These are phyloP conservation scores for Phytophthora hybrid DNA, from an alignment of 352 stramenopile genomes.

Conservation along the genomic window DNA sequence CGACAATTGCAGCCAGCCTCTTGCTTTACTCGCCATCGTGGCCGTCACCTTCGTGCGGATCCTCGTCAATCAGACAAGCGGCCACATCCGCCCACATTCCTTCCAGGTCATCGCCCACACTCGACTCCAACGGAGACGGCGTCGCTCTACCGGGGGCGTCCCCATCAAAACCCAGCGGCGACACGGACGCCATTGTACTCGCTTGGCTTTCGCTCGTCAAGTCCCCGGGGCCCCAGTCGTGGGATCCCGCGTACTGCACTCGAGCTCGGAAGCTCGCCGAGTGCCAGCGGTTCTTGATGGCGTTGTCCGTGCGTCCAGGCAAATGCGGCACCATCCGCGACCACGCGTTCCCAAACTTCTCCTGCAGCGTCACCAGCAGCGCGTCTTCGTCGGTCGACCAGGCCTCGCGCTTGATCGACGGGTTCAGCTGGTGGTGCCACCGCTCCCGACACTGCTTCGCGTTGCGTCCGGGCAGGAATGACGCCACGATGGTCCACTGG, in stretches of 20 bases:
- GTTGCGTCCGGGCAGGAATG: constrained; percentile 61
- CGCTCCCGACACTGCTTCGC: constrained; percentile 81
- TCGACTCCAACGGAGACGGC: not conserved
- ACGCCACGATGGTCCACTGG: constrained; percentile 70
- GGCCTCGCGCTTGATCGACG: constrained; percentile 45
- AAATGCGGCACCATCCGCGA: constrained; percentile 55
- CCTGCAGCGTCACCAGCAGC: constrained; percentile 44
- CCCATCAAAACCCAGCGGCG: not conserved
- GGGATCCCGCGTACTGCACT: not conserved
- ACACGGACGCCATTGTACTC: too few relatives aligned
- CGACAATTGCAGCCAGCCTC: too few relatives aligned
- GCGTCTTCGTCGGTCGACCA: constrained; percentile 53
- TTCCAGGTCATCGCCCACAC: not conserved
- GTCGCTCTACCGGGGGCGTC: not conserved
- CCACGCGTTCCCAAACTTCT: constrained; percentile 52
- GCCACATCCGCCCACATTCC: constrained; percentile 6
- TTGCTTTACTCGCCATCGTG: not conserved
- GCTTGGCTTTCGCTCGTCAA: not conserved
- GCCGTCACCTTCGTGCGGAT: not conserved
- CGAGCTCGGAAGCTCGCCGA: constrained; percentile 14
- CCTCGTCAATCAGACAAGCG: constrained; percentile 1
- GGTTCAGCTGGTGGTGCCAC: constrained; percentile 50
- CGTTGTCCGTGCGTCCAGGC: constrained; percentile 60
- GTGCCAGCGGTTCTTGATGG: constrained; percentile 66
- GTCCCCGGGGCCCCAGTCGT: not conserved